Percentiles rank a stretch among this genome's conserved stretches.
Evolutionary conservation across 495 filamentous ascomycete genomes (phyloP).

Genomic region (Xylaria scruposa): DNA sequence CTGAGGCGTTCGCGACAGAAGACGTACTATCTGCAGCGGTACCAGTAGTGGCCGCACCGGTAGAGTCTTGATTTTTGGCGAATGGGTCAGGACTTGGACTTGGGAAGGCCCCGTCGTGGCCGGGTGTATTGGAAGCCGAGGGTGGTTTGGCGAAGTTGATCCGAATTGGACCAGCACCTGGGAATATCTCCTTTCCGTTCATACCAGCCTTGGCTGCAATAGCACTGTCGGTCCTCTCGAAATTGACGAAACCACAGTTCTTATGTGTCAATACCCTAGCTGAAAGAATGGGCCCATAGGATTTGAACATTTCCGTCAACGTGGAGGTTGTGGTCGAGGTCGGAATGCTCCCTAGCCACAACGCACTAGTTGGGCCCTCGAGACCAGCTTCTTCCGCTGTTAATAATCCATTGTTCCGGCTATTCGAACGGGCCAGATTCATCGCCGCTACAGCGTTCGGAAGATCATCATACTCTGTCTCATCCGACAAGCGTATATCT

Average conservation of each 20-base stretch:
- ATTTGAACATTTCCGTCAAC: conserved; percentile 87
- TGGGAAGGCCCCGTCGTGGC: conserved; percentile 80
- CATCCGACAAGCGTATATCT: conserved; percentile 75
- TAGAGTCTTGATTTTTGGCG: conserved; percentile 58
- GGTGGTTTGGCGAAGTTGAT: conserved; percentile 98
- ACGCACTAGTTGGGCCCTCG: conserved; percentile 87
- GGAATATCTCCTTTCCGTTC: conserved; percentile 98
- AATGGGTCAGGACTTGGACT: conserved; percentile 93
- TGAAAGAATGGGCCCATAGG: conserved; percentile 89
- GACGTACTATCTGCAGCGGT: conserved; percentile 40
- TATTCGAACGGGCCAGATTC: conserved; percentile 70
- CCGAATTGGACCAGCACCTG: conserved; percentile 89
- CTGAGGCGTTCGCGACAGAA: conserved; percentile 46
- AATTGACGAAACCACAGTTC: conserved; percentile 99
- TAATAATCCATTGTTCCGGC: conserved; percentile 61
- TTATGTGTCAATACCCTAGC: conserved; percentile 96
- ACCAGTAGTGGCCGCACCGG: conserved; percentile 53
- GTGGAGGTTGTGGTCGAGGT: conserved; percentile 95
- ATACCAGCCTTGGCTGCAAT: conserved; percentile 83
- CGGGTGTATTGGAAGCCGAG: conserved; percentile 83
- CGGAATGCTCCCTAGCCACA: conserved; percentile 99
- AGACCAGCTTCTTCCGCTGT: conserved; percentile 75
- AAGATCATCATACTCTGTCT: conserved; percentile 71
- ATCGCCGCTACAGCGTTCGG: conserved; percentile 79
- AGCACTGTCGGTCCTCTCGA: conserved; percentile 86